Base-by-base conservation (phyloP, 345 rosid species). In the Heritiera littoralis region DNA sequence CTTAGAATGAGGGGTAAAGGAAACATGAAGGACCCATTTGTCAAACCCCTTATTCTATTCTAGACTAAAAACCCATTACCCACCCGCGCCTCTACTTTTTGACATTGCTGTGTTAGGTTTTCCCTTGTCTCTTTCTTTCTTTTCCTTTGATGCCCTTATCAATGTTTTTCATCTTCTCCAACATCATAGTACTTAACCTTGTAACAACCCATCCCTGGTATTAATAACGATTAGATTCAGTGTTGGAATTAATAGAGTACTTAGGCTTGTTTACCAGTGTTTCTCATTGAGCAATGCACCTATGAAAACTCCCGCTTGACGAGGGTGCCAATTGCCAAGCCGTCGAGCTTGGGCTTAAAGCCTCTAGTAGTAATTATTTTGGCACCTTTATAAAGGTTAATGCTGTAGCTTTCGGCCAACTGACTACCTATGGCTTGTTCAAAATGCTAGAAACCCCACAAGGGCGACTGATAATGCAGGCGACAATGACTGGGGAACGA, bases 1-100 rank as follows among this genome's bases (percentile, higher is more conserved):
- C 80, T 4, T 15, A 41, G 20, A 54, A 64, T 6, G 32, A 51
- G 61, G 76, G 46, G 48, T 67, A 74, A 68, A 15, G 76, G 35
- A 30, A 60, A 59, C 38, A 7, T 32, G 9, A 64, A 71, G 77
- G 70, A 20, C 79, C 81, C 17, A 74, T 67, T 13, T 15, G 49
- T 67, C 78, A 23, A n/a, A 72, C 61, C 11, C 43, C 40, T 23
- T 49, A 5, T 20, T 58, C 13, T 59, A 28, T 32, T 46, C 38
- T 38, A 7, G 48, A 15, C 66, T 40, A 58, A 6, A 58, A 6
- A 58, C 11, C 56, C 76, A 20, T 14, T 18, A 58, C 11, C 56
- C 76, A 20, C 28, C 61, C 3, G 15, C 23, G 17, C 6, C 46
- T 71, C 13, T 13, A 43, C 40, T 7, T 14, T 38, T 38, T 15